Conservation (phyloP, 495 filamentous ascomycete genomes). For the Aspergillus haitiensis region DNA sequence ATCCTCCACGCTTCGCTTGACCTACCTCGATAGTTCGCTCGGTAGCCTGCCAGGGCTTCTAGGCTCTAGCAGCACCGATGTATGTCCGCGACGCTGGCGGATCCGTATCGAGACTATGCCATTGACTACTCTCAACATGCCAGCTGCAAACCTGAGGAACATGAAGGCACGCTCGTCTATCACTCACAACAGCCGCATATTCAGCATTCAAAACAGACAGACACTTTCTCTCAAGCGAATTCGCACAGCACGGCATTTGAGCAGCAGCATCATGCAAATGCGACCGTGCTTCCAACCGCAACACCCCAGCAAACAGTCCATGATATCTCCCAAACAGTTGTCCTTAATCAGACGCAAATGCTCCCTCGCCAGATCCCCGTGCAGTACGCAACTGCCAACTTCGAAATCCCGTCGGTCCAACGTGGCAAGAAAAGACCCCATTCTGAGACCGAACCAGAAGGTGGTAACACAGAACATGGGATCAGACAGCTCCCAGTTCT, state of each 20-base stretch:
- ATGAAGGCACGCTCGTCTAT: conserved; percentile 39
- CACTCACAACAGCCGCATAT: conserved; percentile 32
- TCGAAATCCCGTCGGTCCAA: conserved; percentile 31
- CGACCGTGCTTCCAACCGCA: conserved; percentile 32
- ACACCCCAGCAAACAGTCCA: conserved; percentile 30
- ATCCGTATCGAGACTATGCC: conserved; percentile 45
- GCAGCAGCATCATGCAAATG: conserved; percentile 33
- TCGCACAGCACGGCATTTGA: conserved; percentile 36
- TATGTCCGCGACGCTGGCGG: conserved; percentile 45
- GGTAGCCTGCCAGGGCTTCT: conserved; percentile 40
- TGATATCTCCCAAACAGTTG: conserved; percentile 31
- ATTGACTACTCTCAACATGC: conserved; percentile 41
- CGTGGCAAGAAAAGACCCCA: conserved; percentile 36
- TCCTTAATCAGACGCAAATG: conserved; percentile 36
- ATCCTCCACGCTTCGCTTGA: background rate
- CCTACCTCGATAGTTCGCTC: conserved; percentile 12
- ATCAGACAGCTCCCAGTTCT: conserved; percentile 34
- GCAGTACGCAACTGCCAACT: conserved; percentile 34
- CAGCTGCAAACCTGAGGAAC: conserved; percentile 35
- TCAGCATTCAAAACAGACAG: conserved; percentile 34
- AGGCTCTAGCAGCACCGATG: conserved; percentile 45
- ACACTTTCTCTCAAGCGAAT: conserved; percentile 32
- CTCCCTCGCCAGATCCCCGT: conserved; percentile 34
- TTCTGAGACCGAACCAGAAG: conserved; percentile 29
- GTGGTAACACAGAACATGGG: conserved; percentile 29